Base-by-base conservation (phyloP, 2,329 filamentous ascomycete species). In the Alternaria metachromatica region DNA sequence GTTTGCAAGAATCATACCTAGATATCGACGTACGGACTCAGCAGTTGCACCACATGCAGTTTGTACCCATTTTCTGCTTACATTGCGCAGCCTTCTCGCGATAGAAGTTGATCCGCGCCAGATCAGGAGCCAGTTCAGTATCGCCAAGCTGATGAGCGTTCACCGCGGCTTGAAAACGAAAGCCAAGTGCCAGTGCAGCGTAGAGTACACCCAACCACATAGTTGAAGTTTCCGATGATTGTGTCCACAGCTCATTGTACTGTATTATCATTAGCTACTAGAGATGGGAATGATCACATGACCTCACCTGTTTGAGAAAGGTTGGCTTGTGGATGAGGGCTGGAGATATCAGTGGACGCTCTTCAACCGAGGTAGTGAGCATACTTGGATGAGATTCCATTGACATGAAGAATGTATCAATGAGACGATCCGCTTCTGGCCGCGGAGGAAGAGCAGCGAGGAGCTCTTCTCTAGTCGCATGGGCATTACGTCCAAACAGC, bases 151-250 rank as follows among this genome's bases (percentile, higher is more conserved):
- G 60, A 12, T 67, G 63, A 5, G 58, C 51, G 15, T 68, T 70
- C 20, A 72, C 41, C 15, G 64, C 60, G n/a, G 65, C 62, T 25
- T 74, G 71, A 30, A 76, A 75, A 13, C 73, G 72, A 26, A 68
- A 70, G 2, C 73, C 72, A 2, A 76, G 60, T 26, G 72, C 63
- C n/a, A 84, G 74, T 55, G 81, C 76, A 48, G 75, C 73, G 66
- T 84, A 85, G 8, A 84, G 63, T 2, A 83, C 72, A 4, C 82
- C 82, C 18, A 84, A 64, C 83, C 83, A 85, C 66, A 81, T 79
- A 9, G 81, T 76, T 0, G 82, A 72, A 3, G 76, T 75, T 18
- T 69, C 69, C 10, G 73, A 76, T 2, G 80, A 81, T 41, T 78
- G 72, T n/a, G 63, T 57, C 83, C 83, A 85, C 64, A 85, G 84